Conservation (phyloP, 2,329 filamentous ascomycete genomes). For the Trichoderma hamatum region DNA sequence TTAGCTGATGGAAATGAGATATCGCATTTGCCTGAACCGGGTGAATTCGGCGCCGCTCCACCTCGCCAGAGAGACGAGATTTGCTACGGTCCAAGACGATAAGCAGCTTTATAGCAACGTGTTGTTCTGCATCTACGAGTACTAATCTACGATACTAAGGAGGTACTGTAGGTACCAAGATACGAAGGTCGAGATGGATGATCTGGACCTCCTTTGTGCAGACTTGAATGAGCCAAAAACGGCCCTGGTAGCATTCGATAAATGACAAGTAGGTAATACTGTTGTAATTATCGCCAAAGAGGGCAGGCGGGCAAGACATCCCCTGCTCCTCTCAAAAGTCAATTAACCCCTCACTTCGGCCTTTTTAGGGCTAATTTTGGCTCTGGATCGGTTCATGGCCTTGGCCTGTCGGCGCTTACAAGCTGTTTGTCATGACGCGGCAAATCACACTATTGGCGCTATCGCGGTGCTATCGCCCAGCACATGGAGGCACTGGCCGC, state of each 20-base stretch:
- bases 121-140: background rate
- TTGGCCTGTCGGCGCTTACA: slow-evolving; percentile 29
- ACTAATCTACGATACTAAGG: no score
- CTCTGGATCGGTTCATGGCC: slow-evolving; percentile 4
- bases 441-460: slow-evolving; percentile 32
- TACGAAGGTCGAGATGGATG: background rate
- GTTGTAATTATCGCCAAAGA: background rate
- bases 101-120: background rate
- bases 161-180: no score
- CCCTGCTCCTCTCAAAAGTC: background rate
- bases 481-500: slow-evolving; percentile 29
- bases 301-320: background rate
- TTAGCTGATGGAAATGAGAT: slow-evolving; percentile 6
- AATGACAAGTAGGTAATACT: background rate
- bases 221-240: slow-evolving; percentile 3
- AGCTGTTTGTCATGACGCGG: slow-evolving; percentile 23
- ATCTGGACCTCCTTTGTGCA: background rate
- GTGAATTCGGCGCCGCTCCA: background rate
- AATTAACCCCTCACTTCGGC: slow-evolving; percentile 28
- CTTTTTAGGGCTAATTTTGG: slow-evolving; percentile 31
- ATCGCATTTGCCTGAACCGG: slow-evolving; percentile 17
- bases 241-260: background rate
- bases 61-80: background rate
- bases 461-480: slow-evolving; percentile 31
- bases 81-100: background rate